phyloP scores from a whole-genome alignment of 257 asterid genomes.

The Gardenia jasminoides region DNA sequence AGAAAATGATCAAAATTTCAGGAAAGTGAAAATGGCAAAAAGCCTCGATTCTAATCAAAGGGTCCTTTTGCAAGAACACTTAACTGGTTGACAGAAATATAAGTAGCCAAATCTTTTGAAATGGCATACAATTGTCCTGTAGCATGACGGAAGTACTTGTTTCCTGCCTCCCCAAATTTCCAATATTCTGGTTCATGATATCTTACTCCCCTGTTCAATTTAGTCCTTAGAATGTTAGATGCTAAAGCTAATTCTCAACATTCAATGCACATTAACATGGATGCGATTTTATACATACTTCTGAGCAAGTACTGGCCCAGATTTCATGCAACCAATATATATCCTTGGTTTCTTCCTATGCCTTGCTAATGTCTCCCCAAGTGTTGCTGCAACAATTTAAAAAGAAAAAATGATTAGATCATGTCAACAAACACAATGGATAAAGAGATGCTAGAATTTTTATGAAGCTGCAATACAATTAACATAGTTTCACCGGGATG shows the following conservation, averaged over 20 bases:
- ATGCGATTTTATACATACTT: conserved; percentile 39
- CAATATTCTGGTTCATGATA: conserved; percentile 92
- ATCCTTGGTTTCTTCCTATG: conserved; percentile 66
- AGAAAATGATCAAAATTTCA: conserved; percentile 8
- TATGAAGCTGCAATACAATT: neutral
- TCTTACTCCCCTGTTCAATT: conserved; percentile 71
- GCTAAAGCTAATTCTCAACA: neutral
- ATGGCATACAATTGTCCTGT: conserved; percentile 90
- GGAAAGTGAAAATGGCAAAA: neutral
- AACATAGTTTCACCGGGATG: neutral
- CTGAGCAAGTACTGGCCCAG: conserved; percentile 92
- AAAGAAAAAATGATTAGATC: neutral
- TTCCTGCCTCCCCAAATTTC: conserved; percentile 90
- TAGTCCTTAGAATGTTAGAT: conserved; percentile 10
- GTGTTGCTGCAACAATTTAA: conserved; percentile 60
- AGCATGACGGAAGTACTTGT: conserved; percentile 94
- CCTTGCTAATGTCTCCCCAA: conserved; percentile 71
- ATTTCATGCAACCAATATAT: conserved; percentile 90
- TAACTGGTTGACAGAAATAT: conserved; percentile 73
- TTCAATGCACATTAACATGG: neutral
- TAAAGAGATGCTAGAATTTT: neutral
- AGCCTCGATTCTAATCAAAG: neutral
- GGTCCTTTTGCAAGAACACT: conserved; percentile 15
- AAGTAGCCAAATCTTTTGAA: conserved; percentile 79
- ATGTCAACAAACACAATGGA: neutral